These are phyloP conservation scores for Leccinum pellstonianum DNA, from an alignment of 768 basidiomycete genomes.

Conservation along the genomic window DNA sequence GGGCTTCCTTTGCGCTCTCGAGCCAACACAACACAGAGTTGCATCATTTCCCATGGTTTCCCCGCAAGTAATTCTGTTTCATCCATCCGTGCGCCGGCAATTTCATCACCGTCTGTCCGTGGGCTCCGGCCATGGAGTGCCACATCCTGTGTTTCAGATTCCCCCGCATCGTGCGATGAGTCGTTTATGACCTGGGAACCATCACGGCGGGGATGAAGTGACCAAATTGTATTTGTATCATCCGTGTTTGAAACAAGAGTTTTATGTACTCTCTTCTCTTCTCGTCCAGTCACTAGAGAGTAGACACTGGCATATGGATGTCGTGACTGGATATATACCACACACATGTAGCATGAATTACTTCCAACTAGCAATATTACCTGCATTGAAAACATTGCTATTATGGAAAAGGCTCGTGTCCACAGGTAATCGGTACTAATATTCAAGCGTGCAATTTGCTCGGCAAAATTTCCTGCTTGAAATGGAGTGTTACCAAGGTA, in stretches of 20 bases:
- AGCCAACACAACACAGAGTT: slow-evolving; percentile 12
- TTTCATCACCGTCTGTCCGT: slow-evolving; percentile 18
- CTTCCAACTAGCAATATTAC: neutral
- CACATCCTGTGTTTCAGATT: slow-evolving; percentile 21
- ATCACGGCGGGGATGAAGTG: slow-evolving; percentile 33
- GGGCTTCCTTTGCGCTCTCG: slow-evolving; percentile 13
- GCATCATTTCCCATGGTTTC: slow-evolving; percentile 8
- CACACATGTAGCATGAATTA: slow-evolving; percentile 1
- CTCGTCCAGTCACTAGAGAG: neutral
- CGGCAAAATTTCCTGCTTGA: neutral
- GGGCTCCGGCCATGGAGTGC: slow-evolving; percentile 21
- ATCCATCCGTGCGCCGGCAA: slow-evolving; percentile 20
- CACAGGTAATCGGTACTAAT: neutral
- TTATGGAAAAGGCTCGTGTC: neutral
- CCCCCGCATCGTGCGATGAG: slow-evolving; percentile 47
- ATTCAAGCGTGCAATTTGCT: neutral
- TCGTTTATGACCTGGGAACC: slow-evolving; percentile 65
- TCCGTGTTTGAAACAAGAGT: neutral
- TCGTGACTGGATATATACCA: slow-evolving; percentile 3
- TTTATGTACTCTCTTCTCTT: neutral
- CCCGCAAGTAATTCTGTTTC: slow-evolving; percentile 16
- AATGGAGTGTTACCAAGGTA: neutral
- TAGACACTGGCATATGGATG: no score
- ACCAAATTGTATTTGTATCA: neutral
- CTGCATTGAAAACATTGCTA: neutral